Percentiles rank a stretch among this genome's conserved stretches.
phyloP scores from a whole-genome alignment of 192 early-diverging fungal genomes.

The Coemansia sp. region DNA sequence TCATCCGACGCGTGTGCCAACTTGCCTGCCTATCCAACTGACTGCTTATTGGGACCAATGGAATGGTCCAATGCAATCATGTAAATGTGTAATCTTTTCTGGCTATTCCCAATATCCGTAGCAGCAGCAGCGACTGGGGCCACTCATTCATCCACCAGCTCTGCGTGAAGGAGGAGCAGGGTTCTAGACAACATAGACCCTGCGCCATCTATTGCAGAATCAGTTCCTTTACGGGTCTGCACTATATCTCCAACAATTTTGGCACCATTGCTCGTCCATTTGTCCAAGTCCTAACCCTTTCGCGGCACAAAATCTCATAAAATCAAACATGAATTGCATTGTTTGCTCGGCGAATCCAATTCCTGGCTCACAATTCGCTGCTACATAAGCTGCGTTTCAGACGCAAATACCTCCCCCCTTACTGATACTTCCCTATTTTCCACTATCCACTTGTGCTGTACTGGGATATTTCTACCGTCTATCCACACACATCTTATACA shows the following conservation, averaged over 20 bases:
- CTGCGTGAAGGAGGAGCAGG: slow-evolving; percentile 1
- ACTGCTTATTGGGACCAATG: background rate
- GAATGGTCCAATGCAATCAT: background rate
- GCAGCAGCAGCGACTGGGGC: no score
- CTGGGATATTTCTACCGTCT: background rate
- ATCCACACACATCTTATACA: background rate
- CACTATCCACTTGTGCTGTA: background rate
- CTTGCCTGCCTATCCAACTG: background rate
- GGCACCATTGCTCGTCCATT: slow-evolving; percentile 3
- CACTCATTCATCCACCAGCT: background rate
- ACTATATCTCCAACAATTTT: slow-evolving; percentile 16
- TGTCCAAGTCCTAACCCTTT: slow-evolving; percentile 10
- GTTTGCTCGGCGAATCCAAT: slow-evolving; percentile 20
- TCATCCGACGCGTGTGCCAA: background rate
- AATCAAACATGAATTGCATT: slow-evolving; percentile 3
- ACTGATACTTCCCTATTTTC: background rate
- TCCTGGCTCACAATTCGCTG: slow-evolving; percentile 12
- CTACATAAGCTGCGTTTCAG: slow-evolving; percentile 10
- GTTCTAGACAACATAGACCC: slow-evolving; percentile 11
- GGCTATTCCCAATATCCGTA: background rate
- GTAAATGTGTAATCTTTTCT: background rate
- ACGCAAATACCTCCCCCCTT: background rate
- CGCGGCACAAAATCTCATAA: background rate
- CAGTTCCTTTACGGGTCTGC: slow-evolving; percentile 4
- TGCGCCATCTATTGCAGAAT: slow-evolving; percentile 8